These are phyloP conservation scores for Paramecium caudatum DNA, from an alignment of 73 alveolate genomes.

Conservation along the genomic window DNA sequence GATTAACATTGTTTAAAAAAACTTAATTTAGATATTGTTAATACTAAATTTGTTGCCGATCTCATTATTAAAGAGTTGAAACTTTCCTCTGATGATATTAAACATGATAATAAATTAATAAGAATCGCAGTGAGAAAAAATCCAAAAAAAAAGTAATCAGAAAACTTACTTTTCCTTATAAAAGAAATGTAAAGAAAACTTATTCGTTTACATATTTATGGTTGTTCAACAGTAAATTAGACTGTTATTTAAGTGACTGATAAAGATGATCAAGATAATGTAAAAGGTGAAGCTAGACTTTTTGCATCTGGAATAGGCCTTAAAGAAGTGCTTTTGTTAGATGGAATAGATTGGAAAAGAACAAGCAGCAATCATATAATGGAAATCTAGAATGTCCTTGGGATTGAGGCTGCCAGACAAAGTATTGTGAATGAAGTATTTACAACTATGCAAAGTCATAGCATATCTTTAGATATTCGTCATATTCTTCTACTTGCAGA, in stretches of 20 bases:
- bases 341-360: conserved; percentile 59
- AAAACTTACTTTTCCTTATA: not conserved
- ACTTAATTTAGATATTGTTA: not conserved
- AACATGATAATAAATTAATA: not conserved
- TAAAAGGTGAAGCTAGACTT: not conserved
- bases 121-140: conserved; percentile 71
- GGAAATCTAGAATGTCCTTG: conserved; percentile 65
- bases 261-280: conserved; percentile 29
- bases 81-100: not conserved
- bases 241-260: not conserved
- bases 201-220: not conserved
- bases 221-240: not conserved
- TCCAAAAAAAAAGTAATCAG: conserved; percentile 5
- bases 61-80: not conserved
- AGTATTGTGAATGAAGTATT: conserved; percentile 69
- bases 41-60: not conserved
- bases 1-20: not conserved
- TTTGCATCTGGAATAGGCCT: conserved; percentile 68
- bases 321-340: conserved; percentile 50
- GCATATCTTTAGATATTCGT: conserved; percentile 65
- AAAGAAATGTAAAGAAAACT: not conserved
- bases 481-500: conserved; percentile 70
- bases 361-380: conserved; percentile 60
- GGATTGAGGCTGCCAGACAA: conserved; percentile 72
- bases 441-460: conserved; percentile 62